phyloP scores from a whole-genome alignment of 192 early-diverging fungal genomes.

The Backusella parvicylindrica region DNA sequence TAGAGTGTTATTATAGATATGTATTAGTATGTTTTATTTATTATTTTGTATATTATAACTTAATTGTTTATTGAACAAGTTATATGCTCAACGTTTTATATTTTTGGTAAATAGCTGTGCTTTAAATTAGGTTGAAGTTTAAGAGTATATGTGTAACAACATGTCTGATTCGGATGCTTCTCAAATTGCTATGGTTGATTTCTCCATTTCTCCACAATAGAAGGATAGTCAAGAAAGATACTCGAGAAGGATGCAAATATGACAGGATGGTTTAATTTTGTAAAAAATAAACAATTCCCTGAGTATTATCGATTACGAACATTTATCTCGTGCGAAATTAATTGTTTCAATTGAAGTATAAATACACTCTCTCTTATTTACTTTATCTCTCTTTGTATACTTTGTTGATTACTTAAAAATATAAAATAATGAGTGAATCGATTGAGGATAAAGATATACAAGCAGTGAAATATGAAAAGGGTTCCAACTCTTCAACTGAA shows the following conservation, averaged over 20 bases:
- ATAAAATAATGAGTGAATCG: neutral
- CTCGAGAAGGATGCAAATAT: neutral
- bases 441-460: neutral
- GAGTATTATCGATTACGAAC: constrained; percentile 1
- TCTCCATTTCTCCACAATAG: neutral
- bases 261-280: neutral
- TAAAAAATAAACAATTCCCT: neutral
- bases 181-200: neutral
- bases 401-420: too few relatives aligned
- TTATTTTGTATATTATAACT: neutral
- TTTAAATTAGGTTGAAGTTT: constrained; percentile 1
- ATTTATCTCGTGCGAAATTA: neutral
- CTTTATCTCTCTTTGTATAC: neutral
- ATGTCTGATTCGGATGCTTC: neutral
- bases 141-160: neutral
- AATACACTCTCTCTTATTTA: neutral
- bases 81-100: neutral
- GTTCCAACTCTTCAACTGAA: neutral
- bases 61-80: neutral
- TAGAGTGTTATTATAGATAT: neutral
- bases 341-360: neutral
- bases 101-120: neutral
- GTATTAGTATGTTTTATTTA: neutral
- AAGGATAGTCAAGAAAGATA: neutral
- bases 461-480: neutral